Base-by-base conservation (phyloP, 768 basidiomycete genomes). In the Phylloporus sp. region DNA sequence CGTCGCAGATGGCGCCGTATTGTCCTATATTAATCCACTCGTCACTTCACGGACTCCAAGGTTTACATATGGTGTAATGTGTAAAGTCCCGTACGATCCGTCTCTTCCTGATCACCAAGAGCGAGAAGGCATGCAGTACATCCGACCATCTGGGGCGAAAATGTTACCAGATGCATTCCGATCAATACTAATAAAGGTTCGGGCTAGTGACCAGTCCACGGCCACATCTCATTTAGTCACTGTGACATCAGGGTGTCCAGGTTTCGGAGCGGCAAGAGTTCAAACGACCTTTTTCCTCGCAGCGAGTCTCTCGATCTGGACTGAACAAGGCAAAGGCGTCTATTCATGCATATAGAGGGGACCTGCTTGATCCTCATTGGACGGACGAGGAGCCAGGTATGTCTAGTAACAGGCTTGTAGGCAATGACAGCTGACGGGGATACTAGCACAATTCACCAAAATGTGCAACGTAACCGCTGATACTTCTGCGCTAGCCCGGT, bases 161-260 rank as follows among this genome's bases (percentile, higher is more conserved):
- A 18, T 55, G 5, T 55, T 78, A 16, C 71, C 67, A 0, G 62
- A 65, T 18, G 59, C 58, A 16, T 79, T 78, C 41, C 48, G 58
- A 45, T 59, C 71, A 0, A 77, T 78, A 36, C 56, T 79, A 16
- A 24, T 2, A 3, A 64, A 66, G 57, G 73, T 74, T 12, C 22
- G 45, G 8, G 11, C 9, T 5, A 1, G 0, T 18, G 5, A 6
- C 15, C 26, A 16, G 13, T n/a, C 4, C n/a, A 8, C 22, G 1
- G 22, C 34, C 4, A 22, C 6, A 7, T 9, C 12, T 35, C 5
- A n/a, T 11, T 15, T 20, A 11, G 16, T 16, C n/a, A 13, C n/a
- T n/a, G n/a, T 24, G 10, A 10, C 10, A 4, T 2, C 2, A 61
- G 59, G 59, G 56, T 5, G 45, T 44, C 3, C 56, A 58, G 47